A percentile compares a stretch with the other conserved stretches of the same genome.
Conservation (phyloP, 2,329 filamentous ascomycete species). For the Neonectria ditissima region DNA sequence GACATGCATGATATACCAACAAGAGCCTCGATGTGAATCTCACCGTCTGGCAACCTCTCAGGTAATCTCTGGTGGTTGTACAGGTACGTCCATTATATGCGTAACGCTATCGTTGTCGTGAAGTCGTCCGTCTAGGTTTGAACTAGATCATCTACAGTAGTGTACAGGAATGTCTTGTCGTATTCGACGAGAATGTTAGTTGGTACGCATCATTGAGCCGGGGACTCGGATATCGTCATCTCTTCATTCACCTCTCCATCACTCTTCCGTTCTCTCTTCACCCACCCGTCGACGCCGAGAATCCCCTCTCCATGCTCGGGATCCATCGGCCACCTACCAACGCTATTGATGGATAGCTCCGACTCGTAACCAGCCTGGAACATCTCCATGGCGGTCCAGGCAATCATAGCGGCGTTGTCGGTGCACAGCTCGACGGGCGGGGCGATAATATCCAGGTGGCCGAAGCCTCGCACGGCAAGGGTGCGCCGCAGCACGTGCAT, state of each 20-base stretch:
- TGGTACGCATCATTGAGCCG: slow-evolving; percentile 16
- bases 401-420: slow-evolving; percentile 98
- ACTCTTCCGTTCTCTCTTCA: slow-evolving; percentile 38
- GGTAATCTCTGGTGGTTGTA: slow-evolving; percentile 20
- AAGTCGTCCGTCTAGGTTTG: background rate
- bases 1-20: slow-evolving; percentile 12
- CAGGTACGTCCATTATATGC: background rate
- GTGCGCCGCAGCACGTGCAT: slow-evolving; percentile 70
- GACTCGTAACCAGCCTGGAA: slow-evolving; percentile 80
- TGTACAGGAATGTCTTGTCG: slow-evolving; percentile 10
- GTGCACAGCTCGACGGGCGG: slow-evolving; percentile 86
- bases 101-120: background rate
- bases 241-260: background rate
- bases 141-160: slow-evolving; percentile 28
- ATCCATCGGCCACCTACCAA: slow-evolving; percentile 82
- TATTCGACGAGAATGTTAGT: background rate
- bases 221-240: background rate
- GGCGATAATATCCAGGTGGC: slow-evolving; percentile 71
- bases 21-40: slow-evolving; percentile 18
- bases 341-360: slow-evolving; percentile 67
- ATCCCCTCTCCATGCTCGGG: slow-evolving; percentile 70
- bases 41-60: background rate
- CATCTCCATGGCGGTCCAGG: slow-evolving; percentile 95
- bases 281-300: slow-evolving; percentile 67
- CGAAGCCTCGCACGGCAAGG: slow-evolving; percentile 75